Percentiles rank a stretch among this genome's conserved stretches.
Evolutionary conservation across 495 filamentous ascomycete genomes (phyloP).

Genomic region (Cercophora sp.): DNA sequence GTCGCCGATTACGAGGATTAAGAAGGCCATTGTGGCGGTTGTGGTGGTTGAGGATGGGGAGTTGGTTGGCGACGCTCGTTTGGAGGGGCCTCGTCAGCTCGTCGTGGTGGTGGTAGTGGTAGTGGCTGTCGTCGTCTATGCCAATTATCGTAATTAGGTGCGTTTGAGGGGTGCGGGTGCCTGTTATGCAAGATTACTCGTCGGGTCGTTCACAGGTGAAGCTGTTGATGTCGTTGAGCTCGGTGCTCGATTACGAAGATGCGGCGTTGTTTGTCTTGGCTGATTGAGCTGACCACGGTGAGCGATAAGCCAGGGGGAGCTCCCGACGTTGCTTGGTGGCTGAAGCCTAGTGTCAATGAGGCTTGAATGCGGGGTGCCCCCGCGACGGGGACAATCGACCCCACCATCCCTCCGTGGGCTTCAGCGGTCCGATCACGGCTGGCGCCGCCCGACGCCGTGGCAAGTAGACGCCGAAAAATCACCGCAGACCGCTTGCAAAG

Average conservation of each 20-base stretch:
- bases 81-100: no score
- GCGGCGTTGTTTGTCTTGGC: constrained; percentile 6
- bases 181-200: no score
- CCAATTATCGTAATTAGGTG: no score
- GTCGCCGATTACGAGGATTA: constrained; percentile 87
- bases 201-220: neutral
- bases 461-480: constrained; percentile 12
- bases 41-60: neutral
- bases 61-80: neutral
- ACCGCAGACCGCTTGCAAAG: constrained; percentile 7
- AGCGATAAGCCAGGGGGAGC: constrained; percentile 1
- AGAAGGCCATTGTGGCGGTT: constrained; percentile 40
- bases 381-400: no score
- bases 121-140: no score
- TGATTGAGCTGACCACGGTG: constrained; percentile 3
- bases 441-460: constrained; percentile 6
- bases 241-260: neutral
- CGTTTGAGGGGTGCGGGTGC: no score
- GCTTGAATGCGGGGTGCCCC: constrained; percentile 12
- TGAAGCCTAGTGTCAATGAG: neutral
- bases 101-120: no score
- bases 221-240: neutral
- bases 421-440: constrained; percentile 13
- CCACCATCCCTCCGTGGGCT: no score
- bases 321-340: neutral